A percentile compares a stretch with the other conserved stretches of the same genome.
Evolutionary conservation across 1,139 yeast genomes (phyloP).

Genomic region (Candida gigantensis): DNA sequence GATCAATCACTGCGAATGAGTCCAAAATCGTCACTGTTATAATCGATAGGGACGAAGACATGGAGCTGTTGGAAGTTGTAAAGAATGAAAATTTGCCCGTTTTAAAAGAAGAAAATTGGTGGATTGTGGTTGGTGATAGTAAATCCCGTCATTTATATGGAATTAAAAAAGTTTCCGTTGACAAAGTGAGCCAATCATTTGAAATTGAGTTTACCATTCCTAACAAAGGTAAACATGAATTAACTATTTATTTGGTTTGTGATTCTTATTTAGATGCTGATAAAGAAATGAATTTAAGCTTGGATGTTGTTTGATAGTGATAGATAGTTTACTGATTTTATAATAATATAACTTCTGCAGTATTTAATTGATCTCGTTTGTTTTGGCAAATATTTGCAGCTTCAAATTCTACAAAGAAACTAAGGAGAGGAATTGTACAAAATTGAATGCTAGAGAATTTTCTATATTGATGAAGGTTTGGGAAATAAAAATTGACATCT

Average conservation of each 20-base stretch:
- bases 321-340: too few species aligned
- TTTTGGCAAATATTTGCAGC: too few species aligned
- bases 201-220: constrained; percentile 61
- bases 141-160: constrained; percentile 65
- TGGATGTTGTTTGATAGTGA: constrained; percentile 34
- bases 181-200: constrained; percentile 54
- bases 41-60: constrained; percentile 72
- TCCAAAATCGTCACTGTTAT: constrained; percentile 51
- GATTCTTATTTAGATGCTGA: constrained; percentile 92
- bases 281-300: constrained; percentile 63
- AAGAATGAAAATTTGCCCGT: constrained; percentile 53
- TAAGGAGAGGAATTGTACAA: too few species aligned
- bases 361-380: too few species aligned
- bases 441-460: too few species aligned
- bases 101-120: constrained; percentile 75
- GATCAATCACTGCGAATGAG: constrained; percentile 41
- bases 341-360: too few species aligned
- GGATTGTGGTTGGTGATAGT: constrained; percentile 79
- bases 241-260: constrained; percentile 84
- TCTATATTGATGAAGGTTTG: too few species aligned
- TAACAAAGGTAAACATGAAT: constrained; percentile 55
- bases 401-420: too few species aligned
- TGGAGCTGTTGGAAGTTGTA: constrained; percentile 63
- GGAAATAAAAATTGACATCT: too few species aligned
- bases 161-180: constrained; percentile 63